phyloP scores from a whole-genome alignment of 768 basidiomycete genomes.

The Leccinum subgranulosum region DNA sequence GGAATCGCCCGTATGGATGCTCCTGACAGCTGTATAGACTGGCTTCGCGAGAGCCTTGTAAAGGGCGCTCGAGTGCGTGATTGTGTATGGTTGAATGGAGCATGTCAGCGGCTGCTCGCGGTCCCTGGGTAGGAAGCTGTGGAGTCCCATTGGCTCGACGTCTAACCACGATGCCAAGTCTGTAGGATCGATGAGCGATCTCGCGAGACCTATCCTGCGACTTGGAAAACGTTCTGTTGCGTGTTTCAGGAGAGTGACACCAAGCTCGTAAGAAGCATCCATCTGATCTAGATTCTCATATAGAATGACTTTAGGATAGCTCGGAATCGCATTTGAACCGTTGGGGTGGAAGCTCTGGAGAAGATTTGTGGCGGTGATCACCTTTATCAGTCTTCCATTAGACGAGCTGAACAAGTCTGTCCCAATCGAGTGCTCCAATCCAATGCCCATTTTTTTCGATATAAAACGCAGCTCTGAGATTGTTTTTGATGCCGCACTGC shows the following conservation, averaged over 20 bases:
- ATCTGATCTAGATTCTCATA: constrained; percentile 86
- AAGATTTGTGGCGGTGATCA: constrained; percentile 54
- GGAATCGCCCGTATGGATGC: constrained; percentile 41
- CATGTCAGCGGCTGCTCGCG: constrained; percentile 76
- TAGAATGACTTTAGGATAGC: constrained; percentile 61
- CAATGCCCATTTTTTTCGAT: constrained; percentile 38
- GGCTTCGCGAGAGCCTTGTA: constrained; percentile 94
- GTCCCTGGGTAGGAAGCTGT: constrained; percentile 78
- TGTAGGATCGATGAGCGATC: constrained; percentile 75
- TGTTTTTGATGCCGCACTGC: constrained; percentile 53
- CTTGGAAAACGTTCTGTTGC: constrained; percentile 58
- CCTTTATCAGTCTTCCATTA: constrained; percentile 45
- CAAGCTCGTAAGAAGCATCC: constrained; percentile 78
- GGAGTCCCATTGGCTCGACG: constrained; percentile 58
- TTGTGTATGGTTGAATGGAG: constrained; percentile 74
- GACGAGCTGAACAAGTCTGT: constrained; percentile 35
- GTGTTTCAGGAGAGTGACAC: constrained; percentile 67
- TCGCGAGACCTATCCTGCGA: constrained; percentile 74
- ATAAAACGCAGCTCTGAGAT: constrained; percentile 48
- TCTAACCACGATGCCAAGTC: constrained; percentile 84
- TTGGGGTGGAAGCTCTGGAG: constrained; percentile 40
- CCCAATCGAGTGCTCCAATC: constrained; percentile 32
- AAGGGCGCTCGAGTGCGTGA: constrained; percentile 81
- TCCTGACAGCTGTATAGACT: constrained; percentile 69
- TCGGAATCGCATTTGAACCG: constrained; percentile 22